phyloP scores from a whole-genome alignment of 2,329 filamentous ascomycete species.

The Monosporascus sp. region DNA sequence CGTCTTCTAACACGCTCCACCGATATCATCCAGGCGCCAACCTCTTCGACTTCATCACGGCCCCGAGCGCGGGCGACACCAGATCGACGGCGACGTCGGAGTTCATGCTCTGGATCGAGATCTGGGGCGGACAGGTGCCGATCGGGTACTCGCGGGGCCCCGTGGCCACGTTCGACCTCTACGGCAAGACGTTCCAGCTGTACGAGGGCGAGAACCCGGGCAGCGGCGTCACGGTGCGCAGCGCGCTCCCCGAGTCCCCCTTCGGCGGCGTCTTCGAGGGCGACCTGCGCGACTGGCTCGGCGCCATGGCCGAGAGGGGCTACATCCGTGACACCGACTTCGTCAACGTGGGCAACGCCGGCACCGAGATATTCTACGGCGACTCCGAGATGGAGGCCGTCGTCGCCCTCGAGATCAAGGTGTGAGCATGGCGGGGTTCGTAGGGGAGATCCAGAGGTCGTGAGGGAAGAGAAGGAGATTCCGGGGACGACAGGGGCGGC shows the following conservation, averaged over 20 bases:
- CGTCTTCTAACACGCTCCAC: not conserved
- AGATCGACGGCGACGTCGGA: constrained; percentile 11
- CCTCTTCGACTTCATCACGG: constrained; percentile 18
- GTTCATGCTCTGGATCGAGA: constrained; percentile 20
- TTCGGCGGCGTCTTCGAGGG: constrained; percentile 16
- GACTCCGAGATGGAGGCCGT: constrained; percentile 1
- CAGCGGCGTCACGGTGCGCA: constrained; percentile 16
- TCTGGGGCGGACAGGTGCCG: constrained; percentile 17
- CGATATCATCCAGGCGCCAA: constrained; percentile 11
- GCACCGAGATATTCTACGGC: constrained; percentile 19
- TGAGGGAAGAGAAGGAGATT: too few relatives aligned
- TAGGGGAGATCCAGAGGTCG: too few relatives aligned
- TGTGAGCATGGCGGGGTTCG: not conserved
- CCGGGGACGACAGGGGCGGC: too few relatives aligned
- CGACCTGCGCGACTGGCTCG: constrained; percentile 17
- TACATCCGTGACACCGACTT: constrained; percentile 12
- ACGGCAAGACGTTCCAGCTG: constrained; percentile 15
- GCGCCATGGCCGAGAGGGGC: constrained; percentile 11
- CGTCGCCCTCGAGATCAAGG: not conserved
- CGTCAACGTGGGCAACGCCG: constrained; percentile 17
- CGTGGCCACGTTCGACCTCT: constrained; percentile 14
- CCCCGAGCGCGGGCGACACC: constrained; percentile 10
- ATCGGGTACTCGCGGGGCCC: constrained; percentile 14
- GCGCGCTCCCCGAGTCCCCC: constrained; percentile 9
- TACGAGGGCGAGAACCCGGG: constrained; percentile 17